Evolutionary conservation across 352 stramenopile genomes (phyloP).

Genomic region (Pythium guiyangense): DNA sequence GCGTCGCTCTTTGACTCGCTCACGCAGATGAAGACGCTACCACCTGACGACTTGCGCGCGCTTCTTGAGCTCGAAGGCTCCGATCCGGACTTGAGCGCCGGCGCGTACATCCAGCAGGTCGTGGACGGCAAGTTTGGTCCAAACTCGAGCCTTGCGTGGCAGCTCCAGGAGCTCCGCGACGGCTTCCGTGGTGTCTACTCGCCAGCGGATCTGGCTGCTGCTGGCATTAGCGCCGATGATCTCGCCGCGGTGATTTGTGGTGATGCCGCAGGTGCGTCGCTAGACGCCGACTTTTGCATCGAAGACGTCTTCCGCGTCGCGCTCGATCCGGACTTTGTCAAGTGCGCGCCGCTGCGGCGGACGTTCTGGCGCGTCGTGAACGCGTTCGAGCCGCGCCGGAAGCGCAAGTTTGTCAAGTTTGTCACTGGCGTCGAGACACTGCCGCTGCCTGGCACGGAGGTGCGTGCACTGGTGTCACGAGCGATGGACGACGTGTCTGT

Average conservation of each 20-base stretch:
- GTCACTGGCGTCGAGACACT: constrained; percentile 67
- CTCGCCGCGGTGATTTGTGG: constrained; percentile 36
- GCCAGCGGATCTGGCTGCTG: constrained; percentile 15
- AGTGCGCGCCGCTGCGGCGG: constrained; percentile 28
- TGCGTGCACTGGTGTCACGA: constrained; percentile 15
- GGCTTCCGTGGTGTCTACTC: constrained; percentile 45
- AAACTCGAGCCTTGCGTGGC: constrained; percentile 41
- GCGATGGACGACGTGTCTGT: too few species aligned
- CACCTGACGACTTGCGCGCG: constrained; percentile 37
- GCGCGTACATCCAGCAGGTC: constrained; percentile 41
- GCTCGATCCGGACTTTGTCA: constrained; percentile 51
- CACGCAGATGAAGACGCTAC: constrained; percentile 45
- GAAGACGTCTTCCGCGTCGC: constrained; percentile 48
- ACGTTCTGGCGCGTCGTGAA: constrained; percentile 57
- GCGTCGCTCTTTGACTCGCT: constrained; percentile 36
- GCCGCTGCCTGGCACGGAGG: constrained; percentile 57
- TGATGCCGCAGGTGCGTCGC: neutral
- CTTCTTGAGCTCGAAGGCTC: constrained; percentile 54
- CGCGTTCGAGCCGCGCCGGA: constrained; percentile 37
- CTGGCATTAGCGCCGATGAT: constrained; percentile 24
- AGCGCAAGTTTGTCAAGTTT: constrained; percentile 72
- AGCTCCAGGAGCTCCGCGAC: constrained; percentile 31
- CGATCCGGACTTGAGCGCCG: constrained; percentile 25
- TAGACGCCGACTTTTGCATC: constrained; percentile 33
- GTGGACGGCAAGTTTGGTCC: constrained; percentile 46